Evolutionary conservation across 805 yeast species (phyloP).

Genomic region (Saccharomyces jurei): DNA sequence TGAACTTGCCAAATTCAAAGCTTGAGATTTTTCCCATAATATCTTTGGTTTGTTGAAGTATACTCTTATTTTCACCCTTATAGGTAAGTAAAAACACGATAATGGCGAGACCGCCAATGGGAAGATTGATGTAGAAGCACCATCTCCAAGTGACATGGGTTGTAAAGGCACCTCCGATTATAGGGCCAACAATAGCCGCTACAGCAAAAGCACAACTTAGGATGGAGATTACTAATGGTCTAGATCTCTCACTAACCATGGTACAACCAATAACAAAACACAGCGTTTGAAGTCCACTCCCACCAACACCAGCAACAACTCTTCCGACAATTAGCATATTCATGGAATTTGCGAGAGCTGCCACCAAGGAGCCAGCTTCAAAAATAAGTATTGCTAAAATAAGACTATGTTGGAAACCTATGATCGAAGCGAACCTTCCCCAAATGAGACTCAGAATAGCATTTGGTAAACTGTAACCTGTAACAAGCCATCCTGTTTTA

Average conservation of each 20-base stretch:
- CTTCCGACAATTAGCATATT: slow-evolving; percentile 62
- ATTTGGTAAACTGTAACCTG: slow-evolving; percentile 48
- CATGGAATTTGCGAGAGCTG: slow-evolving; percentile 50
- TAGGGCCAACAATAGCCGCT: slow-evolving; percentile 52
- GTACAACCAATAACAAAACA: slow-evolving; percentile 42
- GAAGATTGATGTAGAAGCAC: slow-evolving; percentile 66
- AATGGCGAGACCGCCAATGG: slow-evolving; percentile 45
- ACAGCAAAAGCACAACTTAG: slow-evolving; percentile 35
- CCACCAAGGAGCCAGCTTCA: slow-evolving; percentile 53
- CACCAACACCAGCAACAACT: slow-evolving; percentile 64
- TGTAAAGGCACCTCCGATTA: slow-evolving; percentile 60
- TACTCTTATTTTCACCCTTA: slow-evolving; percentile 6
- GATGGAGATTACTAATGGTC: slow-evolving; percentile 19
- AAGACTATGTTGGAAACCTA: slow-evolving; percentile 48
- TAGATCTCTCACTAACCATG: slow-evolving; percentile 18
- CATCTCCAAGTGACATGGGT: slow-evolving; percentile 61
- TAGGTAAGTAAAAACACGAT: slow-evolving; percentile 12
- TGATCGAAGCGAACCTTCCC: slow-evolving; percentile 48
- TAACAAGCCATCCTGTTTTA: slow-evolving; percentile 50
- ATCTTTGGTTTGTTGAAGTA: neutral
- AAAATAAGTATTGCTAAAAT: slow-evolving; percentile 44
- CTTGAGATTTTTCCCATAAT: neutral
- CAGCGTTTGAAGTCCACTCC: slow-evolving; percentile 56
- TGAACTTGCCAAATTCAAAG: neutral
- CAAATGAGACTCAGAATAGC: slow-evolving; percentile 48